Evolutionary conservation across 202 grass and related monocot species (phyloP).

Genomic region (Elaeis oleifera): DNA sequence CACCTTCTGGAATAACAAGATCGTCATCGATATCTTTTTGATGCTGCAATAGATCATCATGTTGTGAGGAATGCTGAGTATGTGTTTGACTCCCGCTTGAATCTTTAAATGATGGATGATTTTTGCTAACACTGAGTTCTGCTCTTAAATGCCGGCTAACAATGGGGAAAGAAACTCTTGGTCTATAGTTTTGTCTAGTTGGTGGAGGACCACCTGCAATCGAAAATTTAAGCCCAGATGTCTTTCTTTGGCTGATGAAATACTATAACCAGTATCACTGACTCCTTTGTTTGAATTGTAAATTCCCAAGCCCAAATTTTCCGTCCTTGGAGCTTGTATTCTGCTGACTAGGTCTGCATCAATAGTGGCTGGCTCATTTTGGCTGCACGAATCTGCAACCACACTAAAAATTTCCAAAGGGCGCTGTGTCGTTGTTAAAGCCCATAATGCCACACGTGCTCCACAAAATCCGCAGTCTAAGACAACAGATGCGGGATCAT

Average conservation of each 20-base stretch:
- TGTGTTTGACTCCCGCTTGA: conserved; percentile 18
- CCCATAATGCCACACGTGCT: conserved; percentile 87
- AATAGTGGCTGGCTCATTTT: conserved; percentile 43
- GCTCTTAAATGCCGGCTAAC: conserved; percentile 77
- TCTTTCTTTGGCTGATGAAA: conserved; percentile 1
- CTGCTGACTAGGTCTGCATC: conserved; percentile 22
- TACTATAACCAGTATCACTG: background rate
- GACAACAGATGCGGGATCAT: conserved; percentile 72
- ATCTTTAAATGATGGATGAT: conserved; percentile 22
- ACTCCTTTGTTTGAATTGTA: background rate
- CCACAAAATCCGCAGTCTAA: conserved; percentile 94
- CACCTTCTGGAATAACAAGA: conserved; percentile 30
- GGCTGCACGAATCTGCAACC: conserved; percentile 40
- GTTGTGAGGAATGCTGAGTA: background rate
- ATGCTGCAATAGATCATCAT: background rate
- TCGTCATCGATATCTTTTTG: conserved; percentile 10
- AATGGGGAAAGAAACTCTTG: conserved; percentile 79
- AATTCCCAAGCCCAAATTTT: conserved; percentile 17
- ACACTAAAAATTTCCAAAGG: conserved; percentile 79
- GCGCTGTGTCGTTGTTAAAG: conserved; percentile 48
- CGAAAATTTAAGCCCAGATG: conserved; percentile 53
- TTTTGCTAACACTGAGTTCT: conserved; percentile 34
- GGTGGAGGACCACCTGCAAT: conserved; percentile 84
- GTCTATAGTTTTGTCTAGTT: conserved; percentile 70
- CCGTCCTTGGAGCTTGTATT: conserved; percentile 33